A percentile compares a stretch with the other conserved stretches of the same genome.
These are phyloP conservation scores for Amaranthus tricolor DNA, from an alignment of 179 eudicot genomes.

Conservation along the genomic window DNA sequence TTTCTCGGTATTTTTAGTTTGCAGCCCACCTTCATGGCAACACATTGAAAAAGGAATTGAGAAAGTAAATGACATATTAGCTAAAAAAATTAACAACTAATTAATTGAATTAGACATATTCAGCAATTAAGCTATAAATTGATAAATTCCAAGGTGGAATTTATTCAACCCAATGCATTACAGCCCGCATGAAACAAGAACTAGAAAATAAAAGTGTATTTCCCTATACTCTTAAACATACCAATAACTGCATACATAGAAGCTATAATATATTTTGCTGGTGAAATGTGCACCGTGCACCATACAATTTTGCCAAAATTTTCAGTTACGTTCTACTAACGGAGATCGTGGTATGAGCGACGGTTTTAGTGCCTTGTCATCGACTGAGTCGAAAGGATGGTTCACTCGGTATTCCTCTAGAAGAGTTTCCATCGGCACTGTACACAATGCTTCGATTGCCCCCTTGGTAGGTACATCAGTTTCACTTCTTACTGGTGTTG, in stretches of 20 bases:
- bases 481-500: slow-evolving; percentile 72
- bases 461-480: slow-evolving; percentile 79
- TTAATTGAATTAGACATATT: slow-evolving; percentile 9
- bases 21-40: too few relatives aligned
- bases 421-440: slow-evolving; percentile 83
- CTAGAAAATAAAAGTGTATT: background rate
- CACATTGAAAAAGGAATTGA: too few relatives aligned
- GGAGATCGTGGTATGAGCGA: slow-evolving; percentile 87
- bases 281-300: background rate
- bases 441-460: slow-evolving; percentile 71
- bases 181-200: slow-evolving; percentile 2
- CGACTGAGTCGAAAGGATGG: slow-evolving; percentile 59
- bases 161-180: slow-evolving; percentile 25
- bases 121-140: slow-evolving; percentile 16
- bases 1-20: too few relatives aligned
- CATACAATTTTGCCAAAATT: background rate
- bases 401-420: slow-evolving; percentile 84
- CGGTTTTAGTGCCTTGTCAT: slow-evolving; percentile 56
- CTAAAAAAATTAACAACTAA: background rate
- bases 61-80: too few relatives aligned
- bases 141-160: slow-evolving; percentile 73
- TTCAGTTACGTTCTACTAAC: slow-evolving; percentile 59
- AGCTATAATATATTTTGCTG: slow-evolving; percentile 33
- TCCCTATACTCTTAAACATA: slow-evolving; percentile 29
- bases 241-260: slow-evolving; percentile 35